phyloP scores from a whole-genome alignment of 179 eudicot genomes.

The Nepenthes alata region DNA sequence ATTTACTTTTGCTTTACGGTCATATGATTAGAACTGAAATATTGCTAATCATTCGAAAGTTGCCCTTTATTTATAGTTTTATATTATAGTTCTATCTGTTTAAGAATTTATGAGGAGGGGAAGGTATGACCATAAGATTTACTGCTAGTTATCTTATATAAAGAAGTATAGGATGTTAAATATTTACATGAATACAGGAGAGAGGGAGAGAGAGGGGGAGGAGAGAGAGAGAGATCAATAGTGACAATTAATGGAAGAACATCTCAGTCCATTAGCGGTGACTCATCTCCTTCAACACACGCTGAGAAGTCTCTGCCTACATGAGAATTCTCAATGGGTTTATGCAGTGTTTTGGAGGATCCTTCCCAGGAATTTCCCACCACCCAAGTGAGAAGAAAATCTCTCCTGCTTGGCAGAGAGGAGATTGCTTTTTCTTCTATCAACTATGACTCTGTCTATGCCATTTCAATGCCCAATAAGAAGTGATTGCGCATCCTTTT shows the following conservation, averaged over 20 bases:
- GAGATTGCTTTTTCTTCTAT: background rate
- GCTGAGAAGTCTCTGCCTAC: conserved; percentile 32
- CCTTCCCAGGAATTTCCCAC: conserved; percentile 39
- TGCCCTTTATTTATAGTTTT: too few relatives aligned
- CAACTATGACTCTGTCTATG: background rate
- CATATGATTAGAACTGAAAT: too few relatives aligned
- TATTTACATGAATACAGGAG: conserved; percentile 9
- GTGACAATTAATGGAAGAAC: conserved; percentile 55
- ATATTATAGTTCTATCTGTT: too few relatives aligned
- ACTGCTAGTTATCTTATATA: conserved; percentile 32
- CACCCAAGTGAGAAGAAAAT: conserved; percentile 26
- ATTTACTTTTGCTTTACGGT: too few relatives aligned
- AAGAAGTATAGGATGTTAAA: conserved; percentile 18
- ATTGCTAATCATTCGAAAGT: too few relatives aligned
- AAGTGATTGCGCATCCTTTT: background rate
- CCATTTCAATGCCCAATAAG: background rate
- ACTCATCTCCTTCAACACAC: conserved; percentile 61
- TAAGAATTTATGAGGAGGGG: background rate
- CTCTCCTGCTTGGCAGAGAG: background rate
- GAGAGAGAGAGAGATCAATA: conserved; percentile 7
- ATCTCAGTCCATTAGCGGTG: conserved; percentile 56
- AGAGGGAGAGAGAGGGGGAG: conserved; percentile 2
- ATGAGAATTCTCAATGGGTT: conserved; percentile 35
- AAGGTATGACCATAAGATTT: conserved; percentile 26
- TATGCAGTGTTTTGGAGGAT: conserved; percentile 39